Base-by-base conservation (phyloP, 1,284 basidiomycete species). In the Dichomitus squalens region DNA sequence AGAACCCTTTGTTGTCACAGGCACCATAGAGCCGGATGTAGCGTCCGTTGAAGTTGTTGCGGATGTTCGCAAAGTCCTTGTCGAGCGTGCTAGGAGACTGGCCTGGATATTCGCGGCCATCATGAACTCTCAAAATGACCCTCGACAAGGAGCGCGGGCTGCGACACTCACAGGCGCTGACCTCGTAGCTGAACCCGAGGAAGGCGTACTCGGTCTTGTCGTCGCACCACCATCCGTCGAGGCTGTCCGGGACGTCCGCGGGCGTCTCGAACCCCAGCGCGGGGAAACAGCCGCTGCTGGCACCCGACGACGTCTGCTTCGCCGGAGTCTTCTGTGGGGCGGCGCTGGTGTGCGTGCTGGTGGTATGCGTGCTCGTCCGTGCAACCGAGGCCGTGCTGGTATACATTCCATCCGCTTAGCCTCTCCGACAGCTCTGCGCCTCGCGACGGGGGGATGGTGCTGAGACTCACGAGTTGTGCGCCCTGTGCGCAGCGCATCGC, bases 21-120 rank as follows among this genome's bases (percentile, higher is more conserved):
- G 72, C 72, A 8, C 87, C 85, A 60, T 92, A 92, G 29, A 92
- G 69, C 20, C 90, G 85, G 31, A 92, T 81, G 64, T 91, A 92
- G 43, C 90, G 81, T 9, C 84, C 79, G 3, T 81, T 75, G 70
- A 88, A 91, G 12, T 71, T 77, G 25, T 79, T 69, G 44, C 80
- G 79, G 55, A 91, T 87, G 62, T 88, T 78, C 36, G 73, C 69
- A 66, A 92, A 92, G 40, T 91, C 88, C 21, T 64, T 70, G 51
- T 76, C 73, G 44, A 92, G 73, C 59, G 81, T 75, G 11, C 62
- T 55, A 18, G 64, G 57, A 49, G 64, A 71, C 57, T 72, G 73
- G 48, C 74, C 74, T 75, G 55, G 29, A 44, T 2, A n/a, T 44
- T 20, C 49, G 16, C 18, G 16, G 25, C 27, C 25, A 18, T 46